Base-by-base conservation (phyloP, 768 basidiomycete species). In the Hypsizygus marmoreus region DNA sequence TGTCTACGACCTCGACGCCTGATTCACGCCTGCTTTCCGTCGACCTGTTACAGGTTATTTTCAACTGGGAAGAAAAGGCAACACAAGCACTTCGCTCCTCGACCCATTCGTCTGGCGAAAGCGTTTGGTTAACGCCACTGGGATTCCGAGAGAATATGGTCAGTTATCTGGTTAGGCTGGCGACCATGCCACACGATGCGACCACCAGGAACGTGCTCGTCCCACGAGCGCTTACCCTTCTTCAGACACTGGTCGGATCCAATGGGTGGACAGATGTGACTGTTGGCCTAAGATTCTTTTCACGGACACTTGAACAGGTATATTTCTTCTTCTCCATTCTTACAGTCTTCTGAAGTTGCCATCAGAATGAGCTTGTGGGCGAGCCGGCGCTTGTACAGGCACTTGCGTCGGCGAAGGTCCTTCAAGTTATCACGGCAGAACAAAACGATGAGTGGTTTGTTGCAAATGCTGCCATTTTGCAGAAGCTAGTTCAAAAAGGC, bases 141-240 rank as follows among this genome's bases (percentile, higher is more conserved):
- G 75, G 77, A 16, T 83, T 91, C 45, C 81, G 91, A 22, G 95
- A 98, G 67, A 86, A 86, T 48, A 89, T 97, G 70, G 88, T 97
- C 52, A 94, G 92, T 70, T 97, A 94, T 66, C 79, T 99, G 25
- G 84, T 99, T n/a, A 86, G 95, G 36, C 76, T 98, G 35, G 84
- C 90, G 7, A 91, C 91, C 12, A 77, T 80, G 23, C 68, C 77
- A 1, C 74, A 81, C 45, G 82, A 86, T 43, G 74, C 74, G n/a
- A 65, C 75, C 5, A 67, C 70, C 5, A 66, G 70, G 50, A 64
- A 66, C 20, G 64, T 69, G 12, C 70, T 88, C 13, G 68, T 86
- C 32, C 81, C 85, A 17, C 79, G 84, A 46, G 83, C 85, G 1
- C 68, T 91, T 24, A 61, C 72, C 0, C 64, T 90, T 20, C 73